Evolutionary conservation across 1,139 yeast genomes (phyloP).

Genomic region (Yamadazyma conglobata): DNA sequence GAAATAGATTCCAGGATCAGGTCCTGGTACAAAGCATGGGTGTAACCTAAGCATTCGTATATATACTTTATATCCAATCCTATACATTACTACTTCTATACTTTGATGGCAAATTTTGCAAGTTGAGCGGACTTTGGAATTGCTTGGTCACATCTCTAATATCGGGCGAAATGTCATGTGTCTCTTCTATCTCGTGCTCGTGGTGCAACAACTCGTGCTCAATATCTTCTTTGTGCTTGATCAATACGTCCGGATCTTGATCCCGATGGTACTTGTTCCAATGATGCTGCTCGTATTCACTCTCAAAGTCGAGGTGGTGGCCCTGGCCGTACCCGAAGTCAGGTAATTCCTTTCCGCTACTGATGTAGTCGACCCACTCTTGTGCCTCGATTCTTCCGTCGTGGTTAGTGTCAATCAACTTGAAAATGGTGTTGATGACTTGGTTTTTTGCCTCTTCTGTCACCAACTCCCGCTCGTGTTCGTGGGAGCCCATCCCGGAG

Average conservation of each 20-base stretch:
- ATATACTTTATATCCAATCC: too few species aligned
- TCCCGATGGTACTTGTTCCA: slow-evolving; percentile 86
- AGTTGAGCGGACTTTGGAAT: slow-evolving; percentile 32
- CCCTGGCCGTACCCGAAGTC: slow-evolving; percentile 97
- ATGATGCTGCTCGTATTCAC: slow-evolving; percentile 91
- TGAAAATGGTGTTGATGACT: slow-evolving; percentile 55
- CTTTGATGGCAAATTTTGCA: slow-evolving; percentile 36
- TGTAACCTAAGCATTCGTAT: too few species aligned
- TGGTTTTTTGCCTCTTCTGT: slow-evolving; percentile 54
- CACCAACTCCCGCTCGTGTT: slow-evolving; percentile 50
- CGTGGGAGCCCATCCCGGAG: slow-evolving; percentile 83
- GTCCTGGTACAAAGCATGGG: too few species aligned
- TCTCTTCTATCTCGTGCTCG: slow-evolving; percentile 72
- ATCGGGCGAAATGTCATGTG: slow-evolving; percentile 52
- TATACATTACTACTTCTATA: slow-evolving; percentile 17
- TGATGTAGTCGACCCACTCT: slow-evolving; percentile 69
- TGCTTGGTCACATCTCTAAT: slow-evolving; percentile 31
- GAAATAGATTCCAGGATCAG: too few species aligned
- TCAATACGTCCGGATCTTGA: slow-evolving; percentile 74
- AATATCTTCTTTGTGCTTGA: slow-evolving; percentile 82
- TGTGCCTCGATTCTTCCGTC: slow-evolving; percentile 63
- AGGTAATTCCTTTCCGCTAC: slow-evolving; percentile 71
- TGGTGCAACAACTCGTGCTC: slow-evolving; percentile 89
- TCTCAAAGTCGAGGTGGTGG: slow-evolving; percentile 91
- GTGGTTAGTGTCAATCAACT: slow-evolving; percentile 59